Evolutionary conservation across 805 yeast genomes (phyloP), one percentile per base, ranked within the genome.

Genomic region (Candida taoyuanica): DNA sequence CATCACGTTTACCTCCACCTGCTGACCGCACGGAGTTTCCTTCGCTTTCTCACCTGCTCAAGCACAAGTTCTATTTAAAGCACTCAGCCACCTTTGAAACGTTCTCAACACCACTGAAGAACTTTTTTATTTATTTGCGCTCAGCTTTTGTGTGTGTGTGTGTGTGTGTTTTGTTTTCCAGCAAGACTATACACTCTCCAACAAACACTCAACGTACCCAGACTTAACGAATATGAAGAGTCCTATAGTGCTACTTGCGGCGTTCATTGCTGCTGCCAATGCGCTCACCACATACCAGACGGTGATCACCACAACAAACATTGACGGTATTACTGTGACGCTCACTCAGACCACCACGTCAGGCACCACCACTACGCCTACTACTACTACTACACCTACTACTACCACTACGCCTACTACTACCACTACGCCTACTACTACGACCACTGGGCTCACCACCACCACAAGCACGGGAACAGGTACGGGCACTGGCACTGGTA

Each of bases 261-360:
- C 41, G 3, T 23, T 47, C 11, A 18, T 42, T 19, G 44, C 44
- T 15, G 33, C 35, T 8, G 47, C 42, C 4, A 21, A 28, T 21
- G 53, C 37, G 13, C 45, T 29, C 26, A 26, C 40, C 5, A 34
- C 53, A 30, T 34, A 31, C 35, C 29, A 23, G n/a, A 36, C 55
- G 7, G 40, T 56, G 43, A 24, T 53, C 42, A 36, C 53, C 36
- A 37, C 59, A 42, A 42, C 59, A 23, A 45, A 58, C 40, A 39
- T 43, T 35, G 34, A 43, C n/a, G 57, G 55, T 35, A 36, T 47
- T 25, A 37, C 50, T 1, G 57, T 46, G 16, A 52, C 56, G 4
- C 32, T 52, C 17, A 46, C 56, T n/a, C 54, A 47, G 32, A 40
- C 50, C 5, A 28, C 40, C 31, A 42, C 47, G 0, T 24, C 40